Evolutionary conservation across 225 moss, liverwort and hornwort genomes (phyloP).

Genomic region (Physcomitrellopsis africana): DNA sequence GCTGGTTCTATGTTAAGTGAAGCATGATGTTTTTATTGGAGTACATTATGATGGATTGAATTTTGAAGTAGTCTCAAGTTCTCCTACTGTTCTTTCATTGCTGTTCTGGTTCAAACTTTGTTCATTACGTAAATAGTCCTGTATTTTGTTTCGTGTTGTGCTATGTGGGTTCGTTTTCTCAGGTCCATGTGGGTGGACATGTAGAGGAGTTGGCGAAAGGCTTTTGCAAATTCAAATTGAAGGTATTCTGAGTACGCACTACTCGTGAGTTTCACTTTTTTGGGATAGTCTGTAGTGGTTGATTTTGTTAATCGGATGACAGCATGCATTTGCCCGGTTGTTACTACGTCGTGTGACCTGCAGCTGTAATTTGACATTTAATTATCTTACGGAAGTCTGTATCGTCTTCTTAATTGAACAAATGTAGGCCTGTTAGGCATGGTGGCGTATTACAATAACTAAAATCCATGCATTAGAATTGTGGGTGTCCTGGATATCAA

Average conservation of each 20-base stretch:
- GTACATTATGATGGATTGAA: not conserved
- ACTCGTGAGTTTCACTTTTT: not conserved
- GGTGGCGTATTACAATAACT: too few species aligned
- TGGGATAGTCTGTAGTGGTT: too few species aligned
- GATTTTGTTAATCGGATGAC: too few species aligned
- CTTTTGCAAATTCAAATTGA: not conserved
- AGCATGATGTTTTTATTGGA: not conserved
- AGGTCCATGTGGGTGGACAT: not conserved
- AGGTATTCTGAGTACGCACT: not conserved
- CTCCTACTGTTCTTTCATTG: not conserved
- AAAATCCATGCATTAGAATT: too few species aligned
- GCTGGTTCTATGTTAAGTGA: not conserved
- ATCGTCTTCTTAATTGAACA: too few species aligned
- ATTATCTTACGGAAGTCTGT: too few species aligned
- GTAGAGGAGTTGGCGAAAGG: not conserved
- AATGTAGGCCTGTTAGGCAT: too few species aligned
- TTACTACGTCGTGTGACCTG: too few species aligned
- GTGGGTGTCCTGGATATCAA: too few species aligned
- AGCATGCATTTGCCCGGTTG: too few species aligned
- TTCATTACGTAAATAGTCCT: not conserved
- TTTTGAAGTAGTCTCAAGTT: not conserved
- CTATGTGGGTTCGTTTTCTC: not conserved
- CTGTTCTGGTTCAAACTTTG: not conserved
- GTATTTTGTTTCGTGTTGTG: not conserved
- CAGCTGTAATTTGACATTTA: too few species aligned